These are phyloP conservation scores for Cladosporium sp. DNA, from an alignment of 2,329 filamentous ascomycete species.

Conservation along the genomic window DNA sequence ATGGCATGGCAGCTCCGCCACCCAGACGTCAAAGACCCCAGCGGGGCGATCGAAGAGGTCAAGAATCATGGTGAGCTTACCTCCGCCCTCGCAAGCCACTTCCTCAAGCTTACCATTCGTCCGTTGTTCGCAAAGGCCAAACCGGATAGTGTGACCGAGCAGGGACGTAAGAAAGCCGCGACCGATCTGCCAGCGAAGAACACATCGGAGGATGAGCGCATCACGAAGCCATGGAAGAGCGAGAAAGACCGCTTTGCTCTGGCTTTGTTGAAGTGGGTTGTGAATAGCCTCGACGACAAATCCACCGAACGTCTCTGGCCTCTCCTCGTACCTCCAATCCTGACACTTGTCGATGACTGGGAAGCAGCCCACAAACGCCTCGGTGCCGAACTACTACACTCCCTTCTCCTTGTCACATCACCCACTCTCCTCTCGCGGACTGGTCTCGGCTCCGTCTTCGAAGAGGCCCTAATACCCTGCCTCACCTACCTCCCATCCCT, in stretches of 20 bases:
- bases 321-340: conserved; percentile 62
- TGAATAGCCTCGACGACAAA: conserved; percentile 48
- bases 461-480: conserved; percentile 64
- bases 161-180: conserved; percentile 52
- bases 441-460: conserved; percentile 63
- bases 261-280: conserved; percentile 58
- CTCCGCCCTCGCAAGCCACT: conserved; percentile 44
- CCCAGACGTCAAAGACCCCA: conserved; percentile 58
- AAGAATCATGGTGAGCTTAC: conserved; percentile 45
- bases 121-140: conserved; percentile 60
- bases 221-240: conserved; percentile 59
- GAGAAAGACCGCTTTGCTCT: conserved; percentile 45
- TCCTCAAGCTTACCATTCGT: conserved; percentile 61
- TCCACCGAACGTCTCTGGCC: conserved; percentile 58
- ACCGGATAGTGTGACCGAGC: conserved; percentile 50
- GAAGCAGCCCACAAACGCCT: conserved; percentile 48
- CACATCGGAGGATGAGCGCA: conserved; percentile 35
- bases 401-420: conserved; percentile 54
- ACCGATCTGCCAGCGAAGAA: conserved; percentile 36
- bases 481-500: conserved; percentile 72
- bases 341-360: conserved; percentile 64
- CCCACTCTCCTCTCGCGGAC: conserved; percentile 52
- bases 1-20: conserved; percentile 86
- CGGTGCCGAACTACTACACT: conserved; percentile 52
- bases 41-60: conserved; percentile 43